A percentile compares a stretch with the other conserved stretches of the same genome.
These are phyloP conservation scores for Tritrichomonas foetus DNA, from an alignment of 208 protist genomes.

Conservation along the genomic window DNA sequence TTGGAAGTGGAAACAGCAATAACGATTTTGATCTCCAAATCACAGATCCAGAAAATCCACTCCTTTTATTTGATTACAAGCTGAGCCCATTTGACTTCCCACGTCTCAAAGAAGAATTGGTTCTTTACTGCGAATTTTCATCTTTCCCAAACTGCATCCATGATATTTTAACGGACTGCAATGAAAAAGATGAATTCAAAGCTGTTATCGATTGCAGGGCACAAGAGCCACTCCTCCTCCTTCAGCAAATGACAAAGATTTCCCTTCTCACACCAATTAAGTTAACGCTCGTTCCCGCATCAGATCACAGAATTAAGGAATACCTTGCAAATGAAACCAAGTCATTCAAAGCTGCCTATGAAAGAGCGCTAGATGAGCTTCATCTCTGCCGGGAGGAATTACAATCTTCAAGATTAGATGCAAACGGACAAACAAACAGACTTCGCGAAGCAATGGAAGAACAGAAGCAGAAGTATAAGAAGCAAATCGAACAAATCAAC, in stretches of 20 bases:
- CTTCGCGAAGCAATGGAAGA: not conserved
- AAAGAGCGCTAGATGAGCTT: not conserved
- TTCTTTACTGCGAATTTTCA: constrained; percentile 22
- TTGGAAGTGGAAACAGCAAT: not conserved
- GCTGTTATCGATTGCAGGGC: not conserved
- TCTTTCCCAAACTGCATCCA: not conserved
- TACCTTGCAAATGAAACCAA: not conserved
- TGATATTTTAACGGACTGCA: not conserved
- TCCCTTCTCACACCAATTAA: not conserved
- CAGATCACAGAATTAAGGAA: not conserved
- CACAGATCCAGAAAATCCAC: constrained; percentile 31
- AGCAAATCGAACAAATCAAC: not conserved
- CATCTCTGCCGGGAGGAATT: not conserved
- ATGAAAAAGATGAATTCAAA: not conserved
- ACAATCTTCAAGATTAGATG: not conserved
- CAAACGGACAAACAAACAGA: not conserved
- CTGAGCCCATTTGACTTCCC: not conserved
- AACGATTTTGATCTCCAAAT: not conserved
- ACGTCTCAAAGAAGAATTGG: not conserved
- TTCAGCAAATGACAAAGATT: constrained; percentile 35
- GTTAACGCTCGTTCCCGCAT: not conserved
- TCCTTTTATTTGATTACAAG: not conserved
- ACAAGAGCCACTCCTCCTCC: not conserved
- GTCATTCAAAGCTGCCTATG: not conserved
- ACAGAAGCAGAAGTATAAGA: not conserved